Conservation (phyloP, 441 rosid species). For the Metrosideros polymorpha region DNA sequence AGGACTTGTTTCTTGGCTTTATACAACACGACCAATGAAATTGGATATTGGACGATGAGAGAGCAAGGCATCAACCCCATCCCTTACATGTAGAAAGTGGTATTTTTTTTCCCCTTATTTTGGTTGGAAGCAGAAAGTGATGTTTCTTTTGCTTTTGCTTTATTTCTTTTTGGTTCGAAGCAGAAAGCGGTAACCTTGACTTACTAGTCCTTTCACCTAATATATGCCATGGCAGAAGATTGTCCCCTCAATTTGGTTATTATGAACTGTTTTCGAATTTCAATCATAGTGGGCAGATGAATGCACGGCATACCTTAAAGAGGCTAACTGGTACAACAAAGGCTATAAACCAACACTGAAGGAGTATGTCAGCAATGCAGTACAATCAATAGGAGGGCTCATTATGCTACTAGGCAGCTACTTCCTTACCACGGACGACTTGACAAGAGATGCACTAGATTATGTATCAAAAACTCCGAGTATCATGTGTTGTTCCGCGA, state of each 20-base stretch:
- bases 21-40: background rate
- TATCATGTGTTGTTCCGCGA: background rate
- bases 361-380: background rate
- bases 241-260: background rate
- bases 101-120: background rate
- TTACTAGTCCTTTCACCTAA: too few species aligned
- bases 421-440: background rate
- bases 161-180: too few species aligned
- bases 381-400: background rate
- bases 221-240: background rate
- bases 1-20: background rate
- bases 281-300: background rate
- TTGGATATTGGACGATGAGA: background rate
- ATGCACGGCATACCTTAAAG: background rate
- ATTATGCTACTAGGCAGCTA: background rate
- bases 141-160: too few species aligned
- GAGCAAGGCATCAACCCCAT: background rate
- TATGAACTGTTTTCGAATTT: background rate
- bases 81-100: background rate
- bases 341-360: background rate
- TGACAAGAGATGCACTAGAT: background rate
- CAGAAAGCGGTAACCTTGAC: too few species aligned
- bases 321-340: slow-evolving; percentile 1
- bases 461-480: background rate
- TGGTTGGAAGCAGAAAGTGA: too few species aligned